Base-by-base conservation (phyloP, 1,284 basidiomycete genomes). In the Boletus austroedulis region DNA sequence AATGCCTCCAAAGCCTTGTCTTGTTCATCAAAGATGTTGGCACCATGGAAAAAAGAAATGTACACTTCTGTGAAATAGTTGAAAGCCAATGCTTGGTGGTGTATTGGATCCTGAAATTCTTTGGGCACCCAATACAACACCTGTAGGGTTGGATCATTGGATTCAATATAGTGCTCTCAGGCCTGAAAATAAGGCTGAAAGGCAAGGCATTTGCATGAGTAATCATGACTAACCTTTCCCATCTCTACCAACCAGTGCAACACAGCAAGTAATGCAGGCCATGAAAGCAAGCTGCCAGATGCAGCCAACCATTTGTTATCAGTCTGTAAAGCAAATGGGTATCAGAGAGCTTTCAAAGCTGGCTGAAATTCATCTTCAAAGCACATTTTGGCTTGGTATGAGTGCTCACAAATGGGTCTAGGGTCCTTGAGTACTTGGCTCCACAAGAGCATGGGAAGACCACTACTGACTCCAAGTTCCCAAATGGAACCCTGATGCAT, bases 231-330 rank as follows among this genome's bases (percentile, higher is more conserved):
- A 59, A 92, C 92, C 77, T 86, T 87, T 66, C 86, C 86, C 62
- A 92, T 73, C 64, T 93, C 89, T 1, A 89, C 88, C 17, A 96
- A 76, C 94, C 94, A 96, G 71, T 93, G 89, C 48, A 96, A 70
- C 68, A 92, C 89, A 23, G 89, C 93, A 19, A 95, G 76, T 19
- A 95, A 71, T 17, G 82, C 76, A 0, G 91, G 90, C 94, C 93
- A 95, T 19, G 88, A 86, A 71, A 91, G 89, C 76, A 89, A 86
- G 58, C 87, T 89, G 0, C 90, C 92, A 0, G 92, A 90, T 2
- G 92, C 87, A 5, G 85, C 85, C n/a, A 96, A 74, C 80, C 89
- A 91, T 59, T 90, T 94, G 53, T 85, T 84, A 64, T 92, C 89
- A 9, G 95, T 80, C 54, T 83, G 79, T 51, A 86, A 81, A 9